Evolutionary conservation across 2,329 filamentous ascomycete genomes (phyloP).

Genomic region (Arthrinium phaeospermum): DNA sequence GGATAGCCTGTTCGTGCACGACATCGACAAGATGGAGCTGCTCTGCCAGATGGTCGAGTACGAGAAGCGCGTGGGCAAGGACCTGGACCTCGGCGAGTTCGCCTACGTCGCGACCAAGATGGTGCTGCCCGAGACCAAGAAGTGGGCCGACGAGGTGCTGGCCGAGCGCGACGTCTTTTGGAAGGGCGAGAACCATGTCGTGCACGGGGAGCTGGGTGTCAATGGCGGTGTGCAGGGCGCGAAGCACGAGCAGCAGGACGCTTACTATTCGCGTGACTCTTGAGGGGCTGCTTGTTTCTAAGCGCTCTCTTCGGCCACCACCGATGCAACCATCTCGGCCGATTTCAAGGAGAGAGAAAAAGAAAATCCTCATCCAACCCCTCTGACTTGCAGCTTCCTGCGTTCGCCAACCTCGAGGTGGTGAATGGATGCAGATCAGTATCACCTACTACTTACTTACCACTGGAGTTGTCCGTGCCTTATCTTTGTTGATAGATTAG

Average conservation of each 20-base stretch:
- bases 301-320: background rate
- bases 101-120: constrained; percentile 77
- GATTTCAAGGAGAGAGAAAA: no score
- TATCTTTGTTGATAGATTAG: constrained; percentile 1
- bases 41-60: constrained; percentile 97
- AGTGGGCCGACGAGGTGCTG: constrained; percentile 79
- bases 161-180: constrained; percentile 78
- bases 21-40: constrained; percentile 96
- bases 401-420: background rate
- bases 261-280: constrained; percentile 49
- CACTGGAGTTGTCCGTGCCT: background rate
- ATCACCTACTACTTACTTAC: background rate
- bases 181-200: constrained; percentile 55
- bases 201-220: constrained; percentile 50
- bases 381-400: background rate
- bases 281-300: background rate
- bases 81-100: constrained; percentile 85
- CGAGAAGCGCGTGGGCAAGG: constrained; percentile 71
- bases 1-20: constrained; percentile 90
- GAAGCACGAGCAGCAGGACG: constrained; percentile 50
- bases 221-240: constrained; percentile 45
- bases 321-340: background rate
- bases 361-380: no score
- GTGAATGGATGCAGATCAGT: background rate
- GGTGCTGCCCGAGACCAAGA: constrained; percentile 75